Evolutionary conservation across 257 asterid genomes (phyloP), one percentile per base, ranked within the genome.

Genomic region (Solanum neorickii): DNA sequence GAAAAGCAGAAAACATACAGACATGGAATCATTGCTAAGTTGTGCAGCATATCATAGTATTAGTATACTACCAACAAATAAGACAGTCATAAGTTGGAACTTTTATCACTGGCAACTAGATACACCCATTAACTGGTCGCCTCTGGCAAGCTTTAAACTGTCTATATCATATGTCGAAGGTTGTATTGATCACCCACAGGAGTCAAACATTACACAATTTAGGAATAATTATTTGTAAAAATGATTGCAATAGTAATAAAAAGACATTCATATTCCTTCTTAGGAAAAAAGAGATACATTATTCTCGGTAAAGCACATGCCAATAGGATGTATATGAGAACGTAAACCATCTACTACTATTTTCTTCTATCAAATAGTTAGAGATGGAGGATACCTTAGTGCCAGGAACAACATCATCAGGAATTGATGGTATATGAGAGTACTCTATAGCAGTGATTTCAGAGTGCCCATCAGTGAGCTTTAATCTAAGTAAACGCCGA

Each of bases 401-500:
- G 91, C 98, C 98, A 86, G 98, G 97, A 87, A 93, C 91, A 83
- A 94, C 87, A 89, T 92, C 92, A 82, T 92, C 96, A 69, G 98
- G 91, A 87, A 96, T 86, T 68, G 98, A 91, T 12, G 96, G 94
- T 90, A 94, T 91, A 23, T 89, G 94, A 82, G 96, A 90, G 83
- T 92, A 92, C 91, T 96, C 98, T 78, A 96, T 60, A 59, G 98
- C 96, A 87, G 92, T 91, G 82, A 95, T 92, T 86, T 94, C 96
- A 39, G 94, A 92, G 86, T 92, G 94, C 59, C 98, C 98, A 86
- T 96, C 98, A 46, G 96, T 94, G 89, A 96, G 98, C 89, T 93
- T 94, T 91, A 96, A 92, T 56, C 91, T 88, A 83, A 96, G 87
- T 21, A 94, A 88, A 47, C 98, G 95, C 49, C 91, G 91, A 83